These are phyloP conservation scores for Ophiostoma pallidulum DNA, from an alignment of 2,329 filamentous ascomycete genomes.

Conservation along the genomic window DNA sequence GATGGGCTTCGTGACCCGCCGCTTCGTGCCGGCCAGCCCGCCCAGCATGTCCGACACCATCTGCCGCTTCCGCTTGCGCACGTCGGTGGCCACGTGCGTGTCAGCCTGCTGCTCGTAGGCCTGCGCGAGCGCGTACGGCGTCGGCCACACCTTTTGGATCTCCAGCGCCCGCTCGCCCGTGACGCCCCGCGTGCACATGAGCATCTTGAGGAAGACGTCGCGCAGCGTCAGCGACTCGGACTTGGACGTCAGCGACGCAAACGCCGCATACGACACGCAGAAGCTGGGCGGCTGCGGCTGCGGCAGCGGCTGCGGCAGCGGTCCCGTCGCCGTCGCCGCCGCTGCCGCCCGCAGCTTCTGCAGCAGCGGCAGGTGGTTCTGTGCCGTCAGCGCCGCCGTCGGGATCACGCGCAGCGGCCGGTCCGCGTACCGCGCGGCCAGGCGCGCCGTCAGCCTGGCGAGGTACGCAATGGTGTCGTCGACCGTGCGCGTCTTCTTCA, in stretches of 20 bases:
- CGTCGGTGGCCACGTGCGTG: conserved; percentile 30
- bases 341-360: conserved; percentile 40
- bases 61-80: conserved; percentile 47
- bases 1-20: conserved; percentile 50
- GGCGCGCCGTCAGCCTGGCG: conserved; percentile 57
- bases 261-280: conserved; percentile 61
- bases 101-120: conserved; percentile 52
- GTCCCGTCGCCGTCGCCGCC: no score
- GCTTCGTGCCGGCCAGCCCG: conserved; percentile 56
- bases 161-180: conserved; percentile 71
- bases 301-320: no score
- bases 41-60: conserved; percentile 50
- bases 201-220: conserved; percentile 73
- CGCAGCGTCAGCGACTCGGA: conserved; percentile 63
- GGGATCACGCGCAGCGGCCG: conserved; percentile 55
- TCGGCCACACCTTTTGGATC: conserved; percentile 70
- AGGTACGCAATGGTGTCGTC: conserved; percentile 73
- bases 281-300: conserved; percentile 24
- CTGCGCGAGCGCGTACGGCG: conserved; percentile 60
- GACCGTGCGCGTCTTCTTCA: conserved; percentile 65
- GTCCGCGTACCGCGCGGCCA: conserved; percentile 55
- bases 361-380: conserved; percentile 57
- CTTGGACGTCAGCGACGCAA: conserved; percentile 64
- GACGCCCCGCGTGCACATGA: conserved; percentile 69
- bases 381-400: conserved; percentile 49